These are phyloP conservation scores for Nitzschia sp. DNA, from an alignment of 108 stramenopile genomes.

Conservation along the genomic window DNA sequence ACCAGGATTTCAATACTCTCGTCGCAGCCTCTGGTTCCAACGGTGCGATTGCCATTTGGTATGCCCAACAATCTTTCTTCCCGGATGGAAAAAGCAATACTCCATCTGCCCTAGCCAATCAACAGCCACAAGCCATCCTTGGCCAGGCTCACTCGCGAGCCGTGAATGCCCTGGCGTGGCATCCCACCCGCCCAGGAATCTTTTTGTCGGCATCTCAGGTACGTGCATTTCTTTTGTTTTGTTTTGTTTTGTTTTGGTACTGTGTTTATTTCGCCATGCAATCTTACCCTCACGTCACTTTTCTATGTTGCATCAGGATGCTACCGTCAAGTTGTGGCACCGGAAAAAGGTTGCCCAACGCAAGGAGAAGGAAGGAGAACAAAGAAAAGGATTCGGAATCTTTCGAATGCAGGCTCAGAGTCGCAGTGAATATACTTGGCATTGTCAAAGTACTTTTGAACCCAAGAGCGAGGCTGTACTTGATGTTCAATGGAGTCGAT, in stretches of 20 bases:
- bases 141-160: slow-evolving; percentile 67
- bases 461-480: slow-evolving; percentile 82
- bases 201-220: slow-evolving; percentile 73
- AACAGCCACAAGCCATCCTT: slow-evolving; percentile 74
- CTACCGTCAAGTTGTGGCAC: slow-evolving; percentile 37
- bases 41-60: slow-evolving; percentile 79
- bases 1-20: slow-evolving; percentile 39
- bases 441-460: slow-evolving; percentile 49
- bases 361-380: slow-evolving; percentile 3
- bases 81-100: slow-evolving; percentile 34
- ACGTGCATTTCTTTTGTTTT: too few species aligned
- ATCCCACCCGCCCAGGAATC: slow-evolving; percentile 63
- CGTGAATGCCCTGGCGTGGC: slow-evolving; percentile 79
- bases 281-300: background rate
- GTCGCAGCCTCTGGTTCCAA: slow-evolving; percentile 83
- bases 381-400: slow-evolving; percentile 19
- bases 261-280: background rate
- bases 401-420: background rate
- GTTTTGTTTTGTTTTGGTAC: slow-evolving; percentile 13
- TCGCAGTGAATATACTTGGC: slow-evolving; percentile 8
- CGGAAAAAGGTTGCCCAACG: slow-evolving; percentile 2
- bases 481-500: slow-evolving; percentile 75
- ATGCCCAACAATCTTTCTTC: slow-evolving; percentile 39
- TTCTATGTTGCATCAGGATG: slow-evolving; percentile 12
- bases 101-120: slow-evolving; percentile 42